Evolutionary conservation across 495 filamentous ascomycete species (phyloP), one percentile per base, ranked within the genome.

Genomic region (Penicillium bovifimosum): DNA sequence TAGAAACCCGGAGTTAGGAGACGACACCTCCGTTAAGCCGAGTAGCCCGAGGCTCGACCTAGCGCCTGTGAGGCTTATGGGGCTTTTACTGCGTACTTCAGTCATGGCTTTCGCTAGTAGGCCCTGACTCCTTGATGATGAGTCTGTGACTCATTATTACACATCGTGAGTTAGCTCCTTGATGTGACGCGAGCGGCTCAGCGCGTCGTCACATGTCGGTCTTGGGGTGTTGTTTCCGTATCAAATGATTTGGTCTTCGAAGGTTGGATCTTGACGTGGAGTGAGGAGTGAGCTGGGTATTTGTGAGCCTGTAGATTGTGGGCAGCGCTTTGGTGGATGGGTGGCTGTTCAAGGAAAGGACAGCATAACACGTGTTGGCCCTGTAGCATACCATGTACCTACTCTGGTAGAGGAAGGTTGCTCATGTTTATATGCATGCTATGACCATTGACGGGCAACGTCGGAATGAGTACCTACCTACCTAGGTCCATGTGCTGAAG

Each of bases 81-180:
- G 48, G 31, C 39, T 11, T 27, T 17, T 16, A 9, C 2, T 16
- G 14, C 17, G 11, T 16, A 9, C 2, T 16, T 24, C 17, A 11
- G 27, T 34, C 10, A 32, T 8, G 11, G 17, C 7, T 14, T 6
- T 29, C 3, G 16, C 10, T 28, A 7, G 18, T 7, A 7, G 17
- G n/a, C 5, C 9, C 20, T 45, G 40, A 44, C 31, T 52, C 41
- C 26, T 35, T 35, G 31, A 20, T n/a, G n/a, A n/a, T n/a, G n/a
- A n/a, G n/a, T n/a, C 27, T 32, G 48, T 52, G 50, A 52, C 32
- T 52, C 50, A 52, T 52, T 28, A 18, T 36, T 28, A 26, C 39
- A 11, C 24, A 41, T 42, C 18, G 38, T 31, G 48, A 17, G 5
- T 10, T 27, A 10, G 18, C 18, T 14, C 46, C 27, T 50, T 42